phyloP scores from a whole-genome alignment of 177 flowering plant species.

The Vitis hybrid region DNA sequence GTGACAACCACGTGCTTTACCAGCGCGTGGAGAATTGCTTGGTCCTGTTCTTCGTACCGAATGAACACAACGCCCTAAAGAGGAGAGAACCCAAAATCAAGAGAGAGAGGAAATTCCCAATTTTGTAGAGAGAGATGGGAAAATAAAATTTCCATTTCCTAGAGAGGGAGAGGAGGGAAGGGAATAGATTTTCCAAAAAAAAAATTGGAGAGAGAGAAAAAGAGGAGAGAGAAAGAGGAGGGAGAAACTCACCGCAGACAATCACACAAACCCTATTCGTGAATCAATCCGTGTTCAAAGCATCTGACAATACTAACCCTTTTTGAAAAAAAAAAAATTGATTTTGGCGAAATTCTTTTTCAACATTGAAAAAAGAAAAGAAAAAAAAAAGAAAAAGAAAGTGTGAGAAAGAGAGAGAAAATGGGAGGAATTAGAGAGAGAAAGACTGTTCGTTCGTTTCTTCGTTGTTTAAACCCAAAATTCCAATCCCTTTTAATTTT shows the following conservation, averaged over 20 bases:
- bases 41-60: background rate
- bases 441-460: conserved; percentile 27
- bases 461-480: conserved; percentile 14
- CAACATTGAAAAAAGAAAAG: conserved; percentile 4
- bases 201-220: background rate
- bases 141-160: no score
- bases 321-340: background rate
- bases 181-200: no score
- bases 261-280: conserved; percentile 6
- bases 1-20: no score
- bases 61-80: no score
- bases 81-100: no score
- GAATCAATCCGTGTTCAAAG: conserved; percentile 18
- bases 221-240: conserved; percentile 2
- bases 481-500: conserved; percentile 5
- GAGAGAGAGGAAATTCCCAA: background rate
- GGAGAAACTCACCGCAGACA: conserved; percentile 8
- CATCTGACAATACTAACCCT: conserved; percentile 5
- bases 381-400: background rate
- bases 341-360: background rate
- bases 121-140: no score
- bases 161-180: background rate
- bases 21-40: background rate
- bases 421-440: conserved; percentile 20
- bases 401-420: background rate